phyloP scores from a whole-genome alignment of 2,329 filamentous ascomycete genomes.

The Phoma sp. region DNA sequence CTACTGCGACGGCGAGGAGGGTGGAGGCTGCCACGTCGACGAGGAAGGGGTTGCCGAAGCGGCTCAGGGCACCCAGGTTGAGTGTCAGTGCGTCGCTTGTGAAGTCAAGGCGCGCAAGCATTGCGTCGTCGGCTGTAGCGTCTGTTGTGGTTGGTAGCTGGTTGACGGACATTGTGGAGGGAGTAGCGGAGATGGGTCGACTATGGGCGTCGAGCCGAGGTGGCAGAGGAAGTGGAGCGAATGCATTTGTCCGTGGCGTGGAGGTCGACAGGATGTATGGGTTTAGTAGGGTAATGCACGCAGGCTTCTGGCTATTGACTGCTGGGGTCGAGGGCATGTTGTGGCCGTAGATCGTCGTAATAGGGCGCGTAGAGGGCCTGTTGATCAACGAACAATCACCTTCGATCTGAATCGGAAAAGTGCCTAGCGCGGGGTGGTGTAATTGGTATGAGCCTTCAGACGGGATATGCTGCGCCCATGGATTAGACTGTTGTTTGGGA shows the following conservation, averaged over 20 bases:
- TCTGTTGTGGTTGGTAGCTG: conserved; percentile 47
- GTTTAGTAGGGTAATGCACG: conserved; percentile 47
- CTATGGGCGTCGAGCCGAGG: conserved; percentile 30
- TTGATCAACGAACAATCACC: conserved; percentile 50
- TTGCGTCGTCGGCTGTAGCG: conserved; percentile 44
- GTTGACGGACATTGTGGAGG: conserved; percentile 41
- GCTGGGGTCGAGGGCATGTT: conserved; percentile 48
- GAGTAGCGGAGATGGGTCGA: conserved; percentile 41
- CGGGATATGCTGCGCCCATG: conserved; percentile 46
- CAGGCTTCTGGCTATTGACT: conserved; percentile 33
- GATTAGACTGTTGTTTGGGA: conserved; percentile 45
- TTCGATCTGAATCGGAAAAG: conserved; percentile 52
- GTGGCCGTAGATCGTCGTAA: conserved; percentile 49
- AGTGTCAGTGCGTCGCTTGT: conserved; percentile 50
- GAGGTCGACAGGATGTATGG: conserved; percentile 48
- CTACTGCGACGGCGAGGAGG: conserved; percentile 53
- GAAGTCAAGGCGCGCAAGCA: conserved; percentile 55
- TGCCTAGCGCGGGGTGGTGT: conserved; percentile 54
- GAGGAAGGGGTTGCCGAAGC: conserved; percentile 54
- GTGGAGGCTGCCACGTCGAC: conserved; percentile 53
- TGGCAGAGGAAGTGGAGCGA: conserved; percentile 40
- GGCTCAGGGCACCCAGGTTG: conserved; percentile 53
- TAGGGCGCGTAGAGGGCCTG: conserved; percentile 45
- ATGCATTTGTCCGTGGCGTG: conserved; percentile 40
- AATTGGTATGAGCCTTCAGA: conserved; percentile 53